Conservation (phyloP, 2,329 filamentous ascomycete genomes). For the Aureobasidium sp. region DNA sequence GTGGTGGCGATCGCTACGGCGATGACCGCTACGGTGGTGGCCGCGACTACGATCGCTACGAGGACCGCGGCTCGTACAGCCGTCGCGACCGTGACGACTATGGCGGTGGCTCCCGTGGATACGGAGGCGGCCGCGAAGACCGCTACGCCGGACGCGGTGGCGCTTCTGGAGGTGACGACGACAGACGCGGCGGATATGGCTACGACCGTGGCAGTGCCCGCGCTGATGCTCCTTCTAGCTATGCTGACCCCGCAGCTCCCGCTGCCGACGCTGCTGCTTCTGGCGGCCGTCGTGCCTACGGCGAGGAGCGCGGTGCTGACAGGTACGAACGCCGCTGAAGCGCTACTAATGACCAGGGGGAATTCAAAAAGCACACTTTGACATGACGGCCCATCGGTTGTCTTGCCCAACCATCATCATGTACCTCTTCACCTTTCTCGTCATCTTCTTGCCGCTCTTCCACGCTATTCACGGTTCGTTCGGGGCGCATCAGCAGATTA, state of each 20-base stretch:
- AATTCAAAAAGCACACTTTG: constrained; percentile 3
- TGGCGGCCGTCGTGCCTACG: constrained; percentile 10
- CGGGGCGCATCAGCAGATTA: constrained; percentile 12
- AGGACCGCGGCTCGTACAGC: constrained; percentile 34
- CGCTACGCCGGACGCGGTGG: constrained; percentile 23
- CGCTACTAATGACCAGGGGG: constrained; percentile 11
- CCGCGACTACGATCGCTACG: constrained; percentile 32
- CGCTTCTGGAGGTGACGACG: constrained; percentile 19
- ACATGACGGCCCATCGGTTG: constrained; percentile 8
- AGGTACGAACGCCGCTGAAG: constrained; percentile 14
- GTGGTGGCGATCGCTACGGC: constrained; percentile 33
- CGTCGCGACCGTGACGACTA: constrained; percentile 20
- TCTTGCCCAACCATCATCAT: constrained; percentile 12
- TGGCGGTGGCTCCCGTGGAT: constrained; percentile 2
- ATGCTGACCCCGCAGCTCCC: constrained; percentile 10
- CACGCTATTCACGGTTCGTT: constrained; percentile 10
- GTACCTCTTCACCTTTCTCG: constrained; percentile 14
- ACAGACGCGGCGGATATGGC: constrained; percentile 29
- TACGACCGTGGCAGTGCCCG: constrained; percentile 27
- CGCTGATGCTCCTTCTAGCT: constrained; percentile 8
- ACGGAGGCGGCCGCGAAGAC: constrained; percentile 14
- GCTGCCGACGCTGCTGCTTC: constrained; percentile 7
- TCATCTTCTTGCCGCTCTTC: constrained; percentile 13
- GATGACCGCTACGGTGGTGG: constrained; percentile 28
- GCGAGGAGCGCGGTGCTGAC: constrained; percentile 11